Evolutionary conservation across 2,329 filamentous ascomycete genomes (phyloP), one percentile per base, ranked within the genome.

Genomic region (Fusarium fujikuroi): DNA sequence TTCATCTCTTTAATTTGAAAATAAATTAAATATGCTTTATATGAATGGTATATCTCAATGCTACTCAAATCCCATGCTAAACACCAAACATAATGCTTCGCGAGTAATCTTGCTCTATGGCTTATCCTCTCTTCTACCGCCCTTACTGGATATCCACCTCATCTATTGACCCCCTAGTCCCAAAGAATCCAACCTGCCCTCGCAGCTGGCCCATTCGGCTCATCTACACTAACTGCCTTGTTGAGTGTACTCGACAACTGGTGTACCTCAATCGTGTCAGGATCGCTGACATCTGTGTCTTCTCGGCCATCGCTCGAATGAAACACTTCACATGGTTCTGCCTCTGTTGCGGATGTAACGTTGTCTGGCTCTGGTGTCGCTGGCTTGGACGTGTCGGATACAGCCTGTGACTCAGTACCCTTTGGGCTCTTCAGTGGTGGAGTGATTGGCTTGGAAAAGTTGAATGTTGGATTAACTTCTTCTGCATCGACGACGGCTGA

Each of bases 381-480:
- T 36, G 53, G 65, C n/a, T 63, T 62, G 2, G 65, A 69, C 9
- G 71, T 44, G 30, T 53, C 50, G 3, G 54, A 61, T 10, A 53
- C 40, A 2, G 66, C 69, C 2, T 67, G 56, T 2, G 49, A 23
- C 16, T 63, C 59, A 16, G 21, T 54, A 8, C 28, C 15, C 9
- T 69, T 39, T 2, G 49, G 30, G 2, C 43, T 64, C 42, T 53
- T 53, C 21, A 42, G 34, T 2, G 77, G 75, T 3, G 77, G 77
- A 6, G 74, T 80, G 7, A 80, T 62, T 7, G 82, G 81, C 21
- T 79, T 81, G 6, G 81, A 82, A 67, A 85, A 85, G 69, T 84
- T 80, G 57, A 83, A 84, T 19, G 64, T 63, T 7, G 72, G 47
- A 25, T 69, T 65, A 9, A 18, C 63, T 11, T 72, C 65, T 50